phyloP scores from a whole-genome alignment of 345 rosid genomes.

The Eucalyptus grandis region DNA sequence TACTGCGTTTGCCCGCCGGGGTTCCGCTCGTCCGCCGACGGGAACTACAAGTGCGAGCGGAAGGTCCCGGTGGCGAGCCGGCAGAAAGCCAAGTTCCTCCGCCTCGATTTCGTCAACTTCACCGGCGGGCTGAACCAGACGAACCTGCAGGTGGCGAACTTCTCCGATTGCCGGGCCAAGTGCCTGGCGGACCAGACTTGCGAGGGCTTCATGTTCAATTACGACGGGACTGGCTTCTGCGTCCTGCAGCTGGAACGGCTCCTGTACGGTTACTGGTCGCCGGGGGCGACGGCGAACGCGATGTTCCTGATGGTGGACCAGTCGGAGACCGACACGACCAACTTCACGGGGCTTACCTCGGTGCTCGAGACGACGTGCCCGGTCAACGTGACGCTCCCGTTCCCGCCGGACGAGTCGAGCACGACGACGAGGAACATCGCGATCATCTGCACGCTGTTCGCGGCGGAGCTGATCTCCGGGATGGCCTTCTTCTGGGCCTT shows the following conservation, averaged over 20 bases:
- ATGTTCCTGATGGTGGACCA: constrained; percentile 35
- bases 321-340: constrained; percentile 15
- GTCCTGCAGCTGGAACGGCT: constrained; percentile 25
- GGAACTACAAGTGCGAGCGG: constrained; percentile 12
- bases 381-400: constrained; percentile 40
- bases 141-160: constrained; percentile 1
- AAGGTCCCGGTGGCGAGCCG: constrained; percentile 1
- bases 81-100: constrained; percentile 24
- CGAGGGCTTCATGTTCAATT: constrained; percentile 40
- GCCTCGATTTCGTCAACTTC: constrained; percentile 54
- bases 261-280: constrained; percentile 51
- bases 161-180: constrained; percentile 14
- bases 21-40: background rate
- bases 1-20: constrained; percentile 52
- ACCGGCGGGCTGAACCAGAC: constrained; percentile 22
- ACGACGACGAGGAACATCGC: constrained; percentile 34
- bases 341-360: constrained; percentile 38
- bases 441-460: constrained; percentile 43
- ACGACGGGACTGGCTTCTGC: constrained; percentile 40
- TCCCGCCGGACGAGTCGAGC: constrained; percentile 36
- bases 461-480: constrained; percentile 53
- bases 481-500: constrained; percentile 44
- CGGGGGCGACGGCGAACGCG: constrained; percentile 19
- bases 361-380: constrained; percentile 50
- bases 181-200: constrained; percentile 17